Percentiles rank a stretch among this genome's conserved stretches.
These are phyloP conservation scores for Warburgia ugandensis DNA, from an alignment of 164 flowering plant genomes.

Conservation along the genomic window DNA sequence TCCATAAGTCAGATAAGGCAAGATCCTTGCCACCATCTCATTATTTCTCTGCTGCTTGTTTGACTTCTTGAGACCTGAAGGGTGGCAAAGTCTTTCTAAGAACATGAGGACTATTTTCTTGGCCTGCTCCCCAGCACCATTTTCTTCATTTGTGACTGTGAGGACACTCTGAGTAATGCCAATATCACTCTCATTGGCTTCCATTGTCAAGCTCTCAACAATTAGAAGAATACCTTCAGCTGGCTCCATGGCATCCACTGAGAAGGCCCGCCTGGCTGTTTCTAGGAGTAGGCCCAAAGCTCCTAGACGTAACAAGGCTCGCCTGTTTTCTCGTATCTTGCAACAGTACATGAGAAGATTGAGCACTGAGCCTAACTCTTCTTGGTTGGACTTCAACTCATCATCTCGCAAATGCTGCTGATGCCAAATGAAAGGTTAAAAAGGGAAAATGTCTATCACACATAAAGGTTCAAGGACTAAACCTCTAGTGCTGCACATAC, in stretches of 20 bases:
- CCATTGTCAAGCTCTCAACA: slow-evolving; percentile 87
- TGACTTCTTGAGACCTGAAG: slow-evolving; percentile 77
- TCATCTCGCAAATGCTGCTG: slow-evolving; percentile 64
- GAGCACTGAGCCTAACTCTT: slow-evolving; percentile 79
- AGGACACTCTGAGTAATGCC: slow-evolving; percentile 62
- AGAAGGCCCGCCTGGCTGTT: slow-evolving; percentile 95
- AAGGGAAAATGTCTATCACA: too few relatives aligned
- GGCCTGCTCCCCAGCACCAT: slow-evolving; percentile 87
- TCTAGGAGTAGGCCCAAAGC: slow-evolving; percentile 86
- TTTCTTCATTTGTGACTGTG: slow-evolving; percentile 72
- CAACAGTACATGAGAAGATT: slow-evolving; percentile 94
- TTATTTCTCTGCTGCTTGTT: slow-evolving; percentile 96
- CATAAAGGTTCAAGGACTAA: too few relatives aligned
- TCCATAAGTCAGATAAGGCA: slow-evolving; percentile 95
- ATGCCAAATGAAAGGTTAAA: too few relatives aligned
- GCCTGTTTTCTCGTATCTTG: slow-evolving; percentile 88
- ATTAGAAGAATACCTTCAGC: slow-evolving; percentile 97
- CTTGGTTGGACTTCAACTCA: slow-evolving; percentile 89
- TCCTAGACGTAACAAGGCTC: slow-evolving; percentile 71
- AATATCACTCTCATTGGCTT: slow-evolving; percentile 93
- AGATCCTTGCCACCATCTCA: slow-evolving; percentile 98
- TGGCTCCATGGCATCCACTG: slow-evolving; percentile 98
- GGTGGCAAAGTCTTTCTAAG: slow-evolving; percentile 78
- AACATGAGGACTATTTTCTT: slow-evolving; percentile 97
- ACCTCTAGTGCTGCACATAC: too few relatives aligned